phyloP scores from a whole-genome alignment of 2,329 filamentous ascomycete species.

The Emydomyces testavorans region DNA sequence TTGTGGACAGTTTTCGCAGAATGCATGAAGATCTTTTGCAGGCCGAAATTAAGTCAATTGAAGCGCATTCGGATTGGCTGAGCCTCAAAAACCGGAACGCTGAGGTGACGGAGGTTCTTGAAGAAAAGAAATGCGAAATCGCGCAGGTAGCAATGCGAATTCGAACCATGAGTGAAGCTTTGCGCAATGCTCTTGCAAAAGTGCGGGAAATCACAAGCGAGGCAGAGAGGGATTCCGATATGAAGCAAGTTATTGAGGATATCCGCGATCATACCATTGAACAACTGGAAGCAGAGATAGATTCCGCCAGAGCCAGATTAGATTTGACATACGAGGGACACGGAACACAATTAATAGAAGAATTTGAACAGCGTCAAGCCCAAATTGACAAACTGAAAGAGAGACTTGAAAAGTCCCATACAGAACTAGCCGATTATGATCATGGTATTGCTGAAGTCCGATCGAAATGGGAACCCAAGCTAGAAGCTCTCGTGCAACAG shows the following conservation, averaged over 20 bases:
- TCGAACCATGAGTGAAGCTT: neutral
- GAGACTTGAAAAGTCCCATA: slow-evolving; percentile 46
- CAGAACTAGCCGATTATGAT: slow-evolving; percentile 45
- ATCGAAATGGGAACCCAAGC: slow-evolving; percentile 65
- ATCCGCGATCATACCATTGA: slow-evolving; percentile 44
- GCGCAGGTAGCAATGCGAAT: slow-evolving; percentile 19
- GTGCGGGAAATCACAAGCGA: slow-evolving; percentile 15
- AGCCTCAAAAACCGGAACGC: slow-evolving; percentile 55
- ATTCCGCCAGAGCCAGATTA: slow-evolving; percentile 60
- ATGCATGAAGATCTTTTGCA: slow-evolving; percentile 56
- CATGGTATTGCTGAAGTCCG: slow-evolving; percentile 55
- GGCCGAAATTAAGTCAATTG: slow-evolving; percentile 58
- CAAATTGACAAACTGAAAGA: slow-evolving; percentile 56
- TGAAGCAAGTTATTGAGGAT: neutral
- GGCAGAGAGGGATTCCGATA: neutral
- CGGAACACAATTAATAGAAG: slow-evolving; percentile 62
- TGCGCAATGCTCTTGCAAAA: slow-evolving; percentile 8
- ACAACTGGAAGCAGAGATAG: slow-evolving; percentile 60
- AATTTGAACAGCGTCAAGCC: slow-evolving; percentile 61
- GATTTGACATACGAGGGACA: slow-evolving; percentile 63
- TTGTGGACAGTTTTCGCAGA: slow-evolving; percentile 51
- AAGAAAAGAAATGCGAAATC: slow-evolving; percentile 25
- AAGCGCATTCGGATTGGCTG: slow-evolving; percentile 69
- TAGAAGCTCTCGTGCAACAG: slow-evolving; percentile 63
- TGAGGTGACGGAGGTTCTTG: slow-evolving; percentile 43